Percentiles rank a stretch among this genome's conserved stretches.
Evolutionary conservation across 2,329 filamentous ascomycete species (phyloP).

Genomic region (Alternaria incomplexa): DNA sequence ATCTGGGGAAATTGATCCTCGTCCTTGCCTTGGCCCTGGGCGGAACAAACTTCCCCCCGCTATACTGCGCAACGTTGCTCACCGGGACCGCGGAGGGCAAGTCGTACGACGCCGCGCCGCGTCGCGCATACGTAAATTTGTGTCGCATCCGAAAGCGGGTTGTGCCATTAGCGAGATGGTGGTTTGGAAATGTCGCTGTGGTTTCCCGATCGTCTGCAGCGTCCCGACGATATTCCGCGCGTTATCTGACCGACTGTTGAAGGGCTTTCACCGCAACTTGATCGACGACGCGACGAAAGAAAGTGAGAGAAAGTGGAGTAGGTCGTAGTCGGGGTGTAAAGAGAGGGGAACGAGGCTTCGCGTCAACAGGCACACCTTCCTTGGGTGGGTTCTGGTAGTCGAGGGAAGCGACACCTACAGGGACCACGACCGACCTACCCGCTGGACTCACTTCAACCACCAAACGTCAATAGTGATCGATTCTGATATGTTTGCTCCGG

Average conservation of each 20-base stretch:
- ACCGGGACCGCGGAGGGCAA: neutral
- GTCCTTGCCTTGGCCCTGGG: conserved; percentile 20
- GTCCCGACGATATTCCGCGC: neutral
- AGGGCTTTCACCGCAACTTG: conserved; percentile 14
- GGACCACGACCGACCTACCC: neutral
- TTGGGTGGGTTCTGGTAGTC: neutral
- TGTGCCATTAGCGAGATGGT: conserved; percentile 2
- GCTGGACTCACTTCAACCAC: neutral
- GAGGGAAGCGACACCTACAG: neutral
- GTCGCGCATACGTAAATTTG: neutral
- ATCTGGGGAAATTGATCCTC: conserved; percentile 30
- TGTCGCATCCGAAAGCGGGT: conserved; percentile 3
- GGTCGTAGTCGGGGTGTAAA: neutral
- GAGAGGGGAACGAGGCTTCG: neutral
- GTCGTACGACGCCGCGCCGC: conserved; percentile 4
- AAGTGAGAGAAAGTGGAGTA: neutral
- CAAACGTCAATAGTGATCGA: neutral
- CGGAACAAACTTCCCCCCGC: conserved; percentile 21
- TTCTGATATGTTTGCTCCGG: neutral
- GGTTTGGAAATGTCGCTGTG: neutral
- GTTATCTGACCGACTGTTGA: conserved; percentile 14
- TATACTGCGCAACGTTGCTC: conserved; percentile 9
- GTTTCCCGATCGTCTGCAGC: conserved; percentile 2
- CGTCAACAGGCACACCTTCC: neutral
- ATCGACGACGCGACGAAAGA: neutral